Evolutionary conservation across 2,329 filamentous ascomycete species (phyloP).

Genomic region (Penicillium sp.): DNA sequence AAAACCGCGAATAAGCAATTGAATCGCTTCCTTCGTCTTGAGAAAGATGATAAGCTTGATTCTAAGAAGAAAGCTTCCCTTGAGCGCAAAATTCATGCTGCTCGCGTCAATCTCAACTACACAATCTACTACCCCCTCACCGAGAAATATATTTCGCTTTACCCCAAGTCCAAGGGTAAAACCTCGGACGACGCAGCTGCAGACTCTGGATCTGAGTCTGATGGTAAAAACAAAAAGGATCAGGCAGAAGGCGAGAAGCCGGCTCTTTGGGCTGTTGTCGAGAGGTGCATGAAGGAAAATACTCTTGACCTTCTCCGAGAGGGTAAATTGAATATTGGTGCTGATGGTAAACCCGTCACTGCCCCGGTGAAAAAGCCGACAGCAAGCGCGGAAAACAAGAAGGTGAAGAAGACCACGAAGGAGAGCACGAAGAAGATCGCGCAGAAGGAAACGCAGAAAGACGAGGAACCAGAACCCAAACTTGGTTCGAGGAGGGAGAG

Average conservation of each 20-base stretch:
- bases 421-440: slow-evolving; percentile 4
- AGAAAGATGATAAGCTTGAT: slow-evolving; percentile 41
- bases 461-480: neutral
- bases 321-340: slow-evolving; percentile 40
- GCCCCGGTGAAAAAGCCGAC: slow-evolving; percentile 4
- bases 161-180: slow-evolving; percentile 43
- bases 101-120: slow-evolving; percentile 65
- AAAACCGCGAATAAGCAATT: slow-evolving; percentile 48
- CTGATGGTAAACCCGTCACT: slow-evolving; percentile 19
- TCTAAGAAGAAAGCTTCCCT: slow-evolving; percentile 32
- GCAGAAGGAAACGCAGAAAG: neutral
- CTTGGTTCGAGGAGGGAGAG: slow-evolving; percentile 6
- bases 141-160: slow-evolving; percentile 64
- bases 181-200: slow-evolving; percentile 13
- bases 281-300: slow-evolving; percentile 48
- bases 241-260: slow-evolving; percentile 34
- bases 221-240: slow-evolving; percentile 25
- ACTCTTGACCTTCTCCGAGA: slow-evolving; percentile 49
- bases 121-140: slow-evolving; percentile 65
- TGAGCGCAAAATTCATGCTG: slow-evolving; percentile 47
- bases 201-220: slow-evolving; percentile 17
- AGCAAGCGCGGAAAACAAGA: slow-evolving; percentile 2
- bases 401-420: neutral
- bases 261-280: slow-evolving; percentile 50
- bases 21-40: slow-evolving; percentile 39